These are phyloP conservation scores for Penicillium glabrum DNA, from an alignment of 2,329 filamentous ascomycete species.

Conservation along the genomic window DNA sequence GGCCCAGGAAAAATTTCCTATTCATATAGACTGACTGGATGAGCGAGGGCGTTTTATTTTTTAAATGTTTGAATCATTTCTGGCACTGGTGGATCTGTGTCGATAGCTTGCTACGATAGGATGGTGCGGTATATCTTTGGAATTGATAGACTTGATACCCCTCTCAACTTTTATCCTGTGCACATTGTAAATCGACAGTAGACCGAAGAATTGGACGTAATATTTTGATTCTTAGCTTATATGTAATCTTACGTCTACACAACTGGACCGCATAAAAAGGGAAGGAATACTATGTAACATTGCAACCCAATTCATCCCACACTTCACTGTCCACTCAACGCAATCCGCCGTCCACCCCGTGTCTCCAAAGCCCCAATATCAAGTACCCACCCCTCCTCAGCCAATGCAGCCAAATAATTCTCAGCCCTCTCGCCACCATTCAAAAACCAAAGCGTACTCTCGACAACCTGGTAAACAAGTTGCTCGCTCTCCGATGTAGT, in stretches of 20 bases:
- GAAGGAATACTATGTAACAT: no score
- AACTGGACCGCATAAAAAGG: no score
- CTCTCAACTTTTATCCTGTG: background rate
- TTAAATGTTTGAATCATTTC: conserved; percentile 13
- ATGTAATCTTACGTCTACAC: no score
- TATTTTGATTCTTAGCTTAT: no score
- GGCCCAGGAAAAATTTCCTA: conserved; percentile 1
- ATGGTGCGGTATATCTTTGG: conserved; percentile 7
- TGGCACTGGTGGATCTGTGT: conserved; percentile 19
- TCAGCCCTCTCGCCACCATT: conserved; percentile 45
- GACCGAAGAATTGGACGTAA: no score
- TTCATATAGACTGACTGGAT: conserved; percentile 12
- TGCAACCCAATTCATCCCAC: no score
- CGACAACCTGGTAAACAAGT: conserved; percentile 36
- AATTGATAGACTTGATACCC: conserved; percentile 29
- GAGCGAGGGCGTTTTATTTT: conserved; percentile 11
- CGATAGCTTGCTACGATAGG: conserved; percentile 21
- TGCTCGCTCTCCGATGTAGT: background rate
- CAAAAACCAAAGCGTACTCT: conserved; percentile 45
- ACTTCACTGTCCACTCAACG: background rate
- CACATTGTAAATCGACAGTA: background rate
- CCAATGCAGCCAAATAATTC: conserved; percentile 43
- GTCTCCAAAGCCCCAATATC: conserved; percentile 67
- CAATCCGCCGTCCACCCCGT: conserved; percentile 48
- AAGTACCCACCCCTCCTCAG: conserved; percentile 64